phyloP scores from a whole-genome alignment of 2,329 filamentous ascomycete species.

The Colletotrichum godetiae region DNA sequence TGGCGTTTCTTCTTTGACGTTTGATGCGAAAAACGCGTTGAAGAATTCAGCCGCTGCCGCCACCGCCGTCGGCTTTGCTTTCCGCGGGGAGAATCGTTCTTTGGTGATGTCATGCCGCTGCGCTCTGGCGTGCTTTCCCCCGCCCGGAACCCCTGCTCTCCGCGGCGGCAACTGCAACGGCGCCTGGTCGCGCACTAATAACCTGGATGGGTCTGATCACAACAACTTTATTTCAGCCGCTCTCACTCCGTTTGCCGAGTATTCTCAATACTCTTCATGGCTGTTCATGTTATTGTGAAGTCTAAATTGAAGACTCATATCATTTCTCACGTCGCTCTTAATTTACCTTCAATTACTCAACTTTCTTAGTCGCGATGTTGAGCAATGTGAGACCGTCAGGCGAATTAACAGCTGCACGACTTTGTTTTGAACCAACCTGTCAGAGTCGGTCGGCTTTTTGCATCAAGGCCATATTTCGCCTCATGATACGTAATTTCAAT shows the following conservation, averaged over 20 bases:
- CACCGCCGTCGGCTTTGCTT: not conserved
- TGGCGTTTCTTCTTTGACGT: not conserved
- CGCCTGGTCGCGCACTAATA: not conserved
- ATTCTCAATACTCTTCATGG: not conserved
- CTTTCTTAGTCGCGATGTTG: not conserved
- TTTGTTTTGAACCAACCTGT: too few relatives aligned
- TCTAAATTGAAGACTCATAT: not conserved
- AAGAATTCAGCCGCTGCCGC: not conserved
- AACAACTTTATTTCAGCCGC: slow-evolving; percentile 1
- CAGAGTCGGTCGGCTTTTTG: not conserved
- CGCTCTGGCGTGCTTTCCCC: slow-evolving; percentile 32
- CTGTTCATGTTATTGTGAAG: not conserved
- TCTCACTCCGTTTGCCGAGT: not conserved
- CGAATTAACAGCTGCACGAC: too few relatives aligned
- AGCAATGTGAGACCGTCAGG: not conserved
- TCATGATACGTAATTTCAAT: rapidly evolving
- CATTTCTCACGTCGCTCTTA: not conserved
- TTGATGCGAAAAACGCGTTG: not conserved
- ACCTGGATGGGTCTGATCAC: not conserved
- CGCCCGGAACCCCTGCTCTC: slow-evolving; percentile 14
- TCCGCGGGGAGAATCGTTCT: not conserved
- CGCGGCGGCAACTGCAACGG: slow-evolving; percentile 6
- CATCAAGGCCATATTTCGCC: not conserved
- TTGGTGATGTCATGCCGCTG: slow-evolving; percentile 32
- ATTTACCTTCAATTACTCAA: not conserved